phyloP scores from a whole-genome alignment of 495 filamentous ascomycete species.

The Aspergillus diversus region DNA sequence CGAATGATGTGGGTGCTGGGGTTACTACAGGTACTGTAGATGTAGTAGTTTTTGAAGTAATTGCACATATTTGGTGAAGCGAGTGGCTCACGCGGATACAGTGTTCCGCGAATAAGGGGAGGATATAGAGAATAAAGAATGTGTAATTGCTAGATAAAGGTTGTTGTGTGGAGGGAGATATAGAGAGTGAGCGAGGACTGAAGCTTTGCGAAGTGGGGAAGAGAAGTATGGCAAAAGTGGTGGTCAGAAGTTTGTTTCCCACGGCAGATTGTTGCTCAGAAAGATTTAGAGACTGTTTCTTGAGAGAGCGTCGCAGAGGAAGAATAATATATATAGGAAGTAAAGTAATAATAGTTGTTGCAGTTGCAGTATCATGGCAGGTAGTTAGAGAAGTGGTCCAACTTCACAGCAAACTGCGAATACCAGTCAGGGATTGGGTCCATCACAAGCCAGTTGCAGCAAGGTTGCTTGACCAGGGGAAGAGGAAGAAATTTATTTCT shows the following conservation, averaged over 20 bases:
- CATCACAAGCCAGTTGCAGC: constrained; percentile 31
- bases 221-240: background rate
- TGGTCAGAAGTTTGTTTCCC: background rate
- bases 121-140: constrained; percentile 9
- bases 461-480: constrained; percentile 25
- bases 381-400: constrained; percentile 21
- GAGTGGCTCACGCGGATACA: background rate
- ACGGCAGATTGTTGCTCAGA: constrained; percentile 1
- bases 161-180: background rate
- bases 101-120: constrained; percentile 2
- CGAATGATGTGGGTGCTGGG: constrained; percentile 70
- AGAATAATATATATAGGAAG: constrained; percentile 19
- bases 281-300: background rate
- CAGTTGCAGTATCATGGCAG: constrained; percentile 18
- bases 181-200: background rate
- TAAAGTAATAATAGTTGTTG: background rate
- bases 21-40: constrained; percentile 71
- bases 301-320: constrained; percentile 12
- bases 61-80: constrained; percentile 66
- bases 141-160: background rate
- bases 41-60: constrained; percentile 76
- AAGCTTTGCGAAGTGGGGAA: background rate
- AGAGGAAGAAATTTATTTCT: constrained; percentile 10
- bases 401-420: constrained; percentile 13
- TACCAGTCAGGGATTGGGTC: constrained; percentile 20